Evolutionary conservation across 805 yeast genomes (phyloP).

Genomic region (Ogataea pignaliae): DNA sequence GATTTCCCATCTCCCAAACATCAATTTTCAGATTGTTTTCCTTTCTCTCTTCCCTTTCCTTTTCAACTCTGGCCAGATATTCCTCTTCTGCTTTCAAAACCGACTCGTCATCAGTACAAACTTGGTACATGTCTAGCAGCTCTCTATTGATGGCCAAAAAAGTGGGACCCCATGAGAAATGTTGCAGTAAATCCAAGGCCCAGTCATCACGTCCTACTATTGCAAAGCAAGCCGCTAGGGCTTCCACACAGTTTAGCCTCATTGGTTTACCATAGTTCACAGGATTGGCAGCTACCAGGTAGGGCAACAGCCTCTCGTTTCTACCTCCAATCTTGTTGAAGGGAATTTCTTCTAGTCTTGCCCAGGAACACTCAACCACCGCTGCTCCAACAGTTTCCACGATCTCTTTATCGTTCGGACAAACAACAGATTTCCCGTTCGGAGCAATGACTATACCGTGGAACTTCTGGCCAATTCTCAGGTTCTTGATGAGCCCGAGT

Average conservation of each 20-base stretch:
- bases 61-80: conserved; percentile 67
- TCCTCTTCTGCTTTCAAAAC: conserved; percentile 66
- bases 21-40: conserved; percentile 50
- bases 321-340: conserved; percentile 88
- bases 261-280: conserved; percentile 97
- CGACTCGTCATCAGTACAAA: conserved; percentile 77
- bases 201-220: conserved; percentile 88
- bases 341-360: conserved; percentile 94
- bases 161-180: conserved; percentile 92
- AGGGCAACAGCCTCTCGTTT: conserved; percentile 83
- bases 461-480: conserved; percentile 91
- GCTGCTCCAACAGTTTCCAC: conserved; percentile 88
- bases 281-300: conserved; percentile 92
- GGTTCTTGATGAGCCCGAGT: conserved; percentile 70
- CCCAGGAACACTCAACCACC: conserved; percentile 99
- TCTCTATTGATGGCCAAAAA: conserved; percentile 82
- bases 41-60: conserved; percentile 61
- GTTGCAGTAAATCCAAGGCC: conserved; percentile 71
- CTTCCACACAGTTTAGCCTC: conserved; percentile 95
- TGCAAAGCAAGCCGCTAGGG: conserved; percentile 94
- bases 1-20: conserved; percentile 75
- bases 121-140: conserved; percentile 64
- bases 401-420: conserved; percentile 76
- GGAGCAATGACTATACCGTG: conserved; percentile 91
- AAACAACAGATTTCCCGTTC: conserved; percentile 83